Conservation (phyloP, 345 rosid genomes). For the Mangifera indica region DNA sequence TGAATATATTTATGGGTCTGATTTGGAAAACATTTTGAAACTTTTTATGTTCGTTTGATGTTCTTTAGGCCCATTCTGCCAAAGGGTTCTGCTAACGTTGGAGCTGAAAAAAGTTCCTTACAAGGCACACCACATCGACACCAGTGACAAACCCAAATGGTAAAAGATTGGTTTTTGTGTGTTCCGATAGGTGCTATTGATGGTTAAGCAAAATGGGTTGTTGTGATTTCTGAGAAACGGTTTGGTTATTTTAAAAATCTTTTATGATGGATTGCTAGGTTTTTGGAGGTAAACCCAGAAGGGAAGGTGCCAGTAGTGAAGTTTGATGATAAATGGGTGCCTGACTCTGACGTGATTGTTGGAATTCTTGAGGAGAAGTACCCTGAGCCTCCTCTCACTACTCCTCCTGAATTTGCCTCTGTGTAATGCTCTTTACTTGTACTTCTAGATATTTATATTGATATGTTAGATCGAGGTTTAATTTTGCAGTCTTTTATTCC, state of each 20-base stretch:
- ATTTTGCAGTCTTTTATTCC: too few relatives aligned
- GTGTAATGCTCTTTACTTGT: constrained; percentile 38
- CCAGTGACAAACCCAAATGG: constrained; percentile 78
- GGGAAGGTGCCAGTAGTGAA: constrained; percentile 82
- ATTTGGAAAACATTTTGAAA: background rate
- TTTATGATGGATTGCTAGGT: constrained; percentile 42
- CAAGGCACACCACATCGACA: constrained; percentile 55
- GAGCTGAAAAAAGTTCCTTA: constrained; percentile 80
- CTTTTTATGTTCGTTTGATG: background rate
- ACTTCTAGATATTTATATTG: too few relatives aligned
- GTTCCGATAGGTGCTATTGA: too few relatives aligned
- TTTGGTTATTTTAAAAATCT: background rate
- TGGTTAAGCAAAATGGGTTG: too few relatives aligned
- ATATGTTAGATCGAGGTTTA: too few relatives aligned
- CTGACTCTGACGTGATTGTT: constrained; percentile 85
- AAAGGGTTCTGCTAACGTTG: constrained; percentile 63
- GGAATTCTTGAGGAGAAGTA: constrained; percentile 73
- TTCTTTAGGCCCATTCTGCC: constrained; percentile 70
- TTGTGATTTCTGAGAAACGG: constrained; percentile 10
- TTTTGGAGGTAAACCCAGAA: constrained; percentile 66
- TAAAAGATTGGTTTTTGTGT: constrained; percentile 26
- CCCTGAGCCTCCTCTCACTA: constrained; percentile 67
- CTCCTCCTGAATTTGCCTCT: constrained; percentile 64
- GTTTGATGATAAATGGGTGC: constrained; percentile 75
- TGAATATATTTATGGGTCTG: background rate